phyloP scores from a whole-genome alignment of 2,329 filamentous ascomycete species.

The Bipolaris cookei region DNA sequence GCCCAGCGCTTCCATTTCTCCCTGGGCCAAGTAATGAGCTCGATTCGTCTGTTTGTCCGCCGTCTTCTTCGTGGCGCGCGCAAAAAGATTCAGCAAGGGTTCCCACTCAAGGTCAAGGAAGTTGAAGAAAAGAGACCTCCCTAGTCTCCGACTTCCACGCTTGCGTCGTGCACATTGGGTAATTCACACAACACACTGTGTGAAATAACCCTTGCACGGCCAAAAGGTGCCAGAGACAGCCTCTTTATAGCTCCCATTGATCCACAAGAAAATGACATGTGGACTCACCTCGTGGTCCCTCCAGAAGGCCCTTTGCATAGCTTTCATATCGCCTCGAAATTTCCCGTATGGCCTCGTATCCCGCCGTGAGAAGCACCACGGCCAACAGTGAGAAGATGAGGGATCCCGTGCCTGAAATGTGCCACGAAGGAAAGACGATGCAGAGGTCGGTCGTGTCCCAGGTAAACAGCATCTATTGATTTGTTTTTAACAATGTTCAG shows the following conservation, averaged over 20 bases:
- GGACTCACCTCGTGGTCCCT: constrained; percentile 45
- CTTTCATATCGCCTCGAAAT: constrained; percentile 77
- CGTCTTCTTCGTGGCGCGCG: constrained; percentile 28
- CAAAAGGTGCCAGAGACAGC: no score
- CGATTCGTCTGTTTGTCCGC: constrained; percentile 52
- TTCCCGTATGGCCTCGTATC: constrained; percentile 88
- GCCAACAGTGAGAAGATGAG: constrained; percentile 83
- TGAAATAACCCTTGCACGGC: no score
- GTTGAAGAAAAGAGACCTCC: constrained; percentile 12
- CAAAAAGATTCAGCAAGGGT: constrained; percentile 37
- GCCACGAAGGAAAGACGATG: constrained; percentile 94
- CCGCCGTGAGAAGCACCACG: constrained; percentile 83
- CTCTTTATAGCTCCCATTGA: no score
- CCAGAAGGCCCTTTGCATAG: constrained; percentile 31
- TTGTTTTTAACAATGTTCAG: constrained; percentile 1
- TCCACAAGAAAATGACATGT: constrained; percentile 3
- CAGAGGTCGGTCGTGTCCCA: constrained; percentile 94
- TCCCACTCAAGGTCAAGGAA: constrained; percentile 14
- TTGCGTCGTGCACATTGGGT: background rate
- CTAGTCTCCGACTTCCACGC: constrained; percentile 12
- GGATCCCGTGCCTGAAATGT: constrained; percentile 73
- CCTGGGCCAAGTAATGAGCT: constrained; percentile 79
- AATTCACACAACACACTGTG: no score
- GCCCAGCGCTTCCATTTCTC: constrained; percentile 59
- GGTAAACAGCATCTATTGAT: constrained; percentile 88